phyloP scores from a whole-genome alignment of 306 rosid species.

The Rubus idaeus region DNA sequence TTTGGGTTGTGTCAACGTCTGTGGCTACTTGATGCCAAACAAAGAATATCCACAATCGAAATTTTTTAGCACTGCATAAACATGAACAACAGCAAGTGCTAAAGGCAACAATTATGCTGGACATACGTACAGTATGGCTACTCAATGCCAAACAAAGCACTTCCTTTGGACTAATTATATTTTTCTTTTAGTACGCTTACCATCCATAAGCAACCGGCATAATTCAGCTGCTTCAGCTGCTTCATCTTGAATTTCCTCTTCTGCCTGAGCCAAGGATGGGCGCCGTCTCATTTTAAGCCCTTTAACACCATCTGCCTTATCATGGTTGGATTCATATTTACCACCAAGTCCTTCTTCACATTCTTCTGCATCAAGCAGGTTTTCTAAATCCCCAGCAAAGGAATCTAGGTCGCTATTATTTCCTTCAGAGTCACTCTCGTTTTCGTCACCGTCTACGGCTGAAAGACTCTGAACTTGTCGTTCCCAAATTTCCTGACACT shows the following conservation, averaged over 20 bases:
- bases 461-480: conserved; percentile 83
- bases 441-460: conserved; percentile 73
- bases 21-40: not conserved
- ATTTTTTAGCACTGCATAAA: not conserved
- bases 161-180: not conserved
- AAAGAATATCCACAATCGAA: not conserved
- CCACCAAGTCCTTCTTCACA: conserved; percentile 80
- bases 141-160: not conserved
- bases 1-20: not conserved
- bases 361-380: conserved; percentile 97
- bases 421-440: conserved; percentile 90
- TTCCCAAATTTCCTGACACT: conserved; percentile 99
- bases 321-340: conserved; percentile 61
- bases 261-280: conserved; percentile 80
- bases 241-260: conserved; percentile 92
- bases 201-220: conserved; percentile 87
- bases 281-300: conserved; percentile 91
- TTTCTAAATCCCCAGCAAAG: conserved; percentile 97
- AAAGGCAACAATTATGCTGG: not conserved
- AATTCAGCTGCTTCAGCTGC: conserved; percentile 91
- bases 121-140: not conserved
- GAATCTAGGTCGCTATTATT: conserved; percentile 96
- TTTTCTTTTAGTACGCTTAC: conserved; percentile 37
- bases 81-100: not conserved
- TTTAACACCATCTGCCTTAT: conserved; percentile 81